phyloP scores from a whole-genome alignment of 257 asterid species.

The Solanum gandarillasii region DNA sequence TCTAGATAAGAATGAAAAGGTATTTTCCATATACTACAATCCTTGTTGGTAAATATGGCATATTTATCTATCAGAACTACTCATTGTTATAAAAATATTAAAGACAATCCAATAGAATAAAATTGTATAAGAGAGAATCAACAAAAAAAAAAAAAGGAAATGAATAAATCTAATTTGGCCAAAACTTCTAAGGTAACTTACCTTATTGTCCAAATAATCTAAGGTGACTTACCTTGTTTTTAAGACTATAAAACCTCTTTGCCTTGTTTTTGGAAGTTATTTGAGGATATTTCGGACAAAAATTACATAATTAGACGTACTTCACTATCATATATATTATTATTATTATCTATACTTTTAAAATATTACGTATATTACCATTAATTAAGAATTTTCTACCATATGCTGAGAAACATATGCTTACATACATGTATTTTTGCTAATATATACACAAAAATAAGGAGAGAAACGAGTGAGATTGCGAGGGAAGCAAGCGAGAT shows the following conservation, averaged over 20 bases:
- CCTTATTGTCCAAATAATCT: too few species aligned
- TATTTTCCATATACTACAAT: not conserved
- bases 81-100: not conserved
- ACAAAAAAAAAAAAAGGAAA: not conserved
- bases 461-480: too few species aligned
- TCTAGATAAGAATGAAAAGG: not conserved
- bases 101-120: not conserved
- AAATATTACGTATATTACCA: too few species aligned
- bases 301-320: too few species aligned
- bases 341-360: too few species aligned
- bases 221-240: not conserved
- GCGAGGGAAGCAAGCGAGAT: too few species aligned
- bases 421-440: too few species aligned
- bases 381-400: too few species aligned
- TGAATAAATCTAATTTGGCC: not conserved
- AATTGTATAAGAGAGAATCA: not conserved
- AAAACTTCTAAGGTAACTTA: not conserved
- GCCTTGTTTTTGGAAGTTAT: not conserved
- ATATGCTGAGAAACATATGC: too few species aligned
- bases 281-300: not conserved
- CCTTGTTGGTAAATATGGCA: not conserved
- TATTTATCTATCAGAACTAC: not conserved
- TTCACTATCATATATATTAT: too few species aligned
- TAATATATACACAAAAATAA: too few species aligned
- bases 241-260: not conserved